A percentile compares a stretch with the other conserved stretches of the same genome.
These are phyloP conservation scores for Lachnellula hyalina DNA, from an alignment of 2,329 filamentous ascomycete species.

Conservation along the genomic window DNA sequence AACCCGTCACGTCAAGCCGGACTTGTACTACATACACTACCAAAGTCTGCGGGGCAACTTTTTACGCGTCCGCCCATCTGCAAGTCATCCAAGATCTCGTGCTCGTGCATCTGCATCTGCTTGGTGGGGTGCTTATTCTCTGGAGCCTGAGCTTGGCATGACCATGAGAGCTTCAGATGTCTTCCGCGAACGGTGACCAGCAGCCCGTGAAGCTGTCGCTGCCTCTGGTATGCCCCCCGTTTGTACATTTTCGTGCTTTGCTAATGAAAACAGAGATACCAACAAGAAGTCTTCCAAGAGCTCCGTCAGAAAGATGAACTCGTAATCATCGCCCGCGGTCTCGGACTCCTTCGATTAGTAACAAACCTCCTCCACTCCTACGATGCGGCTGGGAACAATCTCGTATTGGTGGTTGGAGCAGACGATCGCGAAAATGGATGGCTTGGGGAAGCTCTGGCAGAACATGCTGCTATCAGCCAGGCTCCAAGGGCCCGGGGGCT, in stretches of 20 bases:
- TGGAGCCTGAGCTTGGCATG: neutral
- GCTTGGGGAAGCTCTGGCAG: conserved; percentile 93
- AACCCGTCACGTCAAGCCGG: neutral
- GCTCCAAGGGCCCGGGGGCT: conserved; percentile 77
- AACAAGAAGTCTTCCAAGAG: conserved; percentile 91
- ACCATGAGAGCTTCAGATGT: conserved; percentile 29
- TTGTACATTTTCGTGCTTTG: neutral
- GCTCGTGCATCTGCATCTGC: neutral
- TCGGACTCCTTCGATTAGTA: conserved; percentile 85
- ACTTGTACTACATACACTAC: neutral
- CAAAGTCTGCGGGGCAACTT: neutral
- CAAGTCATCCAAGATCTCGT: neutral
- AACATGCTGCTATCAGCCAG: conserved; percentile 88
- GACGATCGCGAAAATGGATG: conserved; percentile 92
- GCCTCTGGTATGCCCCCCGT: conserved; percentile 52
- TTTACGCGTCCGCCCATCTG: neutral
- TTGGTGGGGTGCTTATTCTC: too few relatives aligned
- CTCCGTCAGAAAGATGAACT: conserved; percentile 88
- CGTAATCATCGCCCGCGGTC: conserved; percentile 82
- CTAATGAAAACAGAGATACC: conserved; percentile 60
- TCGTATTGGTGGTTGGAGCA: conserved; percentile 83
- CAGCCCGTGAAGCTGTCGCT: conserved; percentile 78
- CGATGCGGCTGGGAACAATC: conserved; percentile 89
- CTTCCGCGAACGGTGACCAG: conserved; percentile 39
- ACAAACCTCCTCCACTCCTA: conserved; percentile 97